A percentile compares a stretch with the other conserved stretches of the same genome.
Evolutionary conservation across 2,329 filamentous ascomycete species (phyloP).

Genomic region (Xylaria sp.): DNA sequence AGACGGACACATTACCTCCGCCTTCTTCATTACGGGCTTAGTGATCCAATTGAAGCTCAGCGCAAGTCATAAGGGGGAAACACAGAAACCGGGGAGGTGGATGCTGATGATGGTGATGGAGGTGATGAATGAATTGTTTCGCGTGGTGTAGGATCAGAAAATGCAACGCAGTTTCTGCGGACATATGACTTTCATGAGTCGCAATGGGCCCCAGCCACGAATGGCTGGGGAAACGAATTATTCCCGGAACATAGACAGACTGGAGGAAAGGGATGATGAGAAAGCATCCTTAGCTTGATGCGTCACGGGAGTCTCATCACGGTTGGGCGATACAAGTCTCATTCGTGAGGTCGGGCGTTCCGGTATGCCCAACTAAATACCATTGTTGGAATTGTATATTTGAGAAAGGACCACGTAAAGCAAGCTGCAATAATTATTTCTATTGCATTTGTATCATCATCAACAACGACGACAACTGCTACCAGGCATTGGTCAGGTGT

Average conservation of each 20-base stretch:
- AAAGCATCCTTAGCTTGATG: constrained; percentile 7
- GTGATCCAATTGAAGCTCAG: background rate
- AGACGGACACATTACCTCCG: constrained; percentile 53
- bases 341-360: constrained; percentile 26
- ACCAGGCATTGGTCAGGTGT: too few species aligned
- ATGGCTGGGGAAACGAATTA: background rate
- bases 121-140: background rate
- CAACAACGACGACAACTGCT: background rate
- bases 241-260: constrained; percentile 21
- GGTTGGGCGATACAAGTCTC: constrained; percentile 19
- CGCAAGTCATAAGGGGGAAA: background rate
- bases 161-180: background rate
- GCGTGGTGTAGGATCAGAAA: background rate
- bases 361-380: constrained; percentile 12
- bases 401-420: background rate
- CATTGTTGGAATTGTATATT: background rate
- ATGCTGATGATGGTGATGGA: constrained; percentile 1
- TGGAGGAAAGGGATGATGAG: background rate
- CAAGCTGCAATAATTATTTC: background rate
- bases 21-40: constrained; percentile 48
- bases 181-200: background rate
- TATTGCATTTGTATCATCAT: constrained; percentile 1
- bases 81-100: background rate
- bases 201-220: background rate
- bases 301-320: constrained; percentile 28